These are phyloP conservation scores for Stagonosporopsis cucurbitacearum DNA, from an alignment of 2,329 filamentous ascomycete genomes.

Conservation along the genomic window DNA sequence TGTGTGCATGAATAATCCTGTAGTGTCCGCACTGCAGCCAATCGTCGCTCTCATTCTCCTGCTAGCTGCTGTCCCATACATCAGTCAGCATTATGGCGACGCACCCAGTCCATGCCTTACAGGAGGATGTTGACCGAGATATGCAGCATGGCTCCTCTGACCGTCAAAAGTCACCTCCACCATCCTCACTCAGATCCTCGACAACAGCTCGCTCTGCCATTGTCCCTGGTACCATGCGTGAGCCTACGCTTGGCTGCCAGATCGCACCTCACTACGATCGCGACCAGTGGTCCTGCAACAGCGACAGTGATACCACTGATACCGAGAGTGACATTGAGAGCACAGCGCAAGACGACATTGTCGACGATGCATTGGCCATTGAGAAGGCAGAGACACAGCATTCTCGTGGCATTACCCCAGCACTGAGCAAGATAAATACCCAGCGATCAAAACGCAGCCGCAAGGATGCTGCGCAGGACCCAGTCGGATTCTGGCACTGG, in stretches of 20 bases:
- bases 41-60: background rate
- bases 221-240: constrained; percentile 19
- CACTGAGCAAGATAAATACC: constrained; percentile 18
- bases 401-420: constrained; percentile 7
- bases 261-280: constrained; percentile 36
- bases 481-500: constrained; percentile 41
- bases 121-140: background rate
- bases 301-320: constrained; percentile 16
- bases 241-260: constrained; percentile 33
- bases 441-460: constrained; percentile 30
- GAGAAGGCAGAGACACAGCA: constrained; percentile 34
- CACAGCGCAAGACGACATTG: background rate
- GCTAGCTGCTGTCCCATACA: constrained; percentile 4
- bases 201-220: background rate
- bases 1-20: constrained; percentile 4
- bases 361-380: constrained; percentile 16
- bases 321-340: constrained; percentile 16
- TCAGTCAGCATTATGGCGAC: constrained; percentile 17
- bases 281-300: constrained; percentile 22
- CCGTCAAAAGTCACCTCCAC: background rate
- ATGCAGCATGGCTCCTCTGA: background rate
- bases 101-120: background rate
- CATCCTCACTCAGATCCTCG: background rate
- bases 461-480: constrained; percentile 16
- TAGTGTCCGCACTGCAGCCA: background rate